A percentile compares a stretch with the other conserved stretches of the same genome.
phyloP scores from a whole-genome alignment of 176 grass and related monocot genomes.

The Rhipidocladum racemiflorum region DNA sequence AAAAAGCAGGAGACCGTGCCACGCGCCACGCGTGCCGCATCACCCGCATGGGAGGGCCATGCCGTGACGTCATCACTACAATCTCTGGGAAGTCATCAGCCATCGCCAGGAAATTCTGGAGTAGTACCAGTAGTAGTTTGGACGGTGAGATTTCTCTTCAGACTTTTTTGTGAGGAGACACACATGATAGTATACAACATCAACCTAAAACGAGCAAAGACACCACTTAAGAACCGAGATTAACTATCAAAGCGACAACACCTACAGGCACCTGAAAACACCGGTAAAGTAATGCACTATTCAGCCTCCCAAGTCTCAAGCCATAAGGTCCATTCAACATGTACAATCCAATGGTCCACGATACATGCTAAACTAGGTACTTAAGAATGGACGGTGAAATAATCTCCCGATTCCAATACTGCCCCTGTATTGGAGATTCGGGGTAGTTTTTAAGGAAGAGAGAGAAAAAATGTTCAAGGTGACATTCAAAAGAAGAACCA shows the following conservation, averaged over 20 bases:
- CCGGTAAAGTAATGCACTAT: no score
- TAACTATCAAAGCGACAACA: no score
- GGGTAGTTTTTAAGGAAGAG: no score
- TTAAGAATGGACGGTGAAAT: background rate
- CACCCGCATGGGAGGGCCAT: no score
- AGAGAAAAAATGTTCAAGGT: background rate
- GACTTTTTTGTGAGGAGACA: background rate
- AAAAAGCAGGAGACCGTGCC: background rate
- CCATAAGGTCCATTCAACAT: no score
- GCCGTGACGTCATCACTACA: background rate
- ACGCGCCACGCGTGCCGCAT: background rate
- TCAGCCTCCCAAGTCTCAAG: no score
- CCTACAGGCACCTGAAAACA: no score
- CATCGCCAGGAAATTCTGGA: background rate
- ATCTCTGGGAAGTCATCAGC: no score
- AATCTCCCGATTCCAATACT: background rate
- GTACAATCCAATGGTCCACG: no score
- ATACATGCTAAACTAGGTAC: background rate
- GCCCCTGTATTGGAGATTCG: background rate
- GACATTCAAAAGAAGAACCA: conserved; percentile 33
- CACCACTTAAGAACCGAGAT: no score
- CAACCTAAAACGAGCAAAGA: no score
- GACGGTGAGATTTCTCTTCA: background rate
- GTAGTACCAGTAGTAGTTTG: background rate
- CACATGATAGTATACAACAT: no score